A percentile compares a stretch with the other conserved stretches of the same genome.
These are phyloP conservation scores for Limnanthes douglasii DNA, from an alignment of 345 rosid genomes.

Conservation along the genomic window DNA sequence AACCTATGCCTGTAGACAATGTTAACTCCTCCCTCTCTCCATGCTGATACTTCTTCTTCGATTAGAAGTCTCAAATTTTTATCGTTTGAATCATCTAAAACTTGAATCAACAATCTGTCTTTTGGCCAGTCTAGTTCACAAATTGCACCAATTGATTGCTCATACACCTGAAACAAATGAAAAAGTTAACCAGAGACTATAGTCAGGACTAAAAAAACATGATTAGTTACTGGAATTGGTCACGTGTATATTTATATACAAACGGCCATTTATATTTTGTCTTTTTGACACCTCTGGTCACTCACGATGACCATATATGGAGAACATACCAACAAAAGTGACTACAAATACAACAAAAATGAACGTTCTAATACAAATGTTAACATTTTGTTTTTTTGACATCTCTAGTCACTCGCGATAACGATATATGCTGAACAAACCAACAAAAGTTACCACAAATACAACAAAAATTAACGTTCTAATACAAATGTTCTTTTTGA, in stretches of 20 bases:
- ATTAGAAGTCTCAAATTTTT: conserved; percentile 37
- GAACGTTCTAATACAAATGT: too few species aligned
- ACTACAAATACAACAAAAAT: too few species aligned
- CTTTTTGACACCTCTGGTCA: not conserved
- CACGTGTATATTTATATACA: too few species aligned
- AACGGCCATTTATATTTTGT: too few species aligned
- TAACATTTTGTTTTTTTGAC: not conserved
- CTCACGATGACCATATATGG: not conserved
- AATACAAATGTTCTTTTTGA: too few species aligned
- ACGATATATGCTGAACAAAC: not conserved
- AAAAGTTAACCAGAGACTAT: too few species aligned
- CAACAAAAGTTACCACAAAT: too few species aligned
- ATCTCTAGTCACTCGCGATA: not conserved
- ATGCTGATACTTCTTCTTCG: conserved; percentile 48
- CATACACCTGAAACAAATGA: conserved; percentile 73
- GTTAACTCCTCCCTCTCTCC: conserved; percentile 58
- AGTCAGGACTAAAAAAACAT: too few species aligned
- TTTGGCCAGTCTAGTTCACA: conserved; percentile 77
- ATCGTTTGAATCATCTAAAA: conserved; percentile 68
- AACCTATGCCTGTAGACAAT: conserved; percentile 69
- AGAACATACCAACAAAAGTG: too few species aligned
- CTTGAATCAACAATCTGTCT: conserved; percentile 54
- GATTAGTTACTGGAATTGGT: too few species aligned
- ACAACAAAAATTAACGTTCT: too few species aligned
- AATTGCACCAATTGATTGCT: conserved; percentile 56